Percentiles rank a stretch among this genome's conserved stretches.
phyloP scores from a whole-genome alignment of 306 rosid species.

The Dicorynia guianensis region DNA sequence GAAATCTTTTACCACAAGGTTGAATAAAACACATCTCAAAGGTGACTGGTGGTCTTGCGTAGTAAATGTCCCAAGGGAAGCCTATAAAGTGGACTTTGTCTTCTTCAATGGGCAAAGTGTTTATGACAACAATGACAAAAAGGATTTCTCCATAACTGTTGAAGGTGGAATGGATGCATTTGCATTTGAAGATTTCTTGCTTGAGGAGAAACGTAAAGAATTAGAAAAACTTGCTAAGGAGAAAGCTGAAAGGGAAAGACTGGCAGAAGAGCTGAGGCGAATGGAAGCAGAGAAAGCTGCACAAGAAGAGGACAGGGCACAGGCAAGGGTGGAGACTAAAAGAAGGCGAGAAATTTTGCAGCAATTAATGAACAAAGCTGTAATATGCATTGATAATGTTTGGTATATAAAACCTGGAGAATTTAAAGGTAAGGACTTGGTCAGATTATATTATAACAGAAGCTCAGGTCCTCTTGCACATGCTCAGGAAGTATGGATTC shows the following conservation, averaged over 20 bases:
- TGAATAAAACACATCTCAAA: conserved; percentile 58
- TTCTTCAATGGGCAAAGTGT: conserved; percentile 89
- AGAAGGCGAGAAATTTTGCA: conserved; percentile 60
- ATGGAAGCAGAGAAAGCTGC: conserved; percentile 81
- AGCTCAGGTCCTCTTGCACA: conserved; percentile 84
- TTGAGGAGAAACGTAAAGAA: conserved; percentile 89
- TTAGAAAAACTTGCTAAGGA: conserved; percentile 74
- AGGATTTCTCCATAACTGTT: conserved; percentile 72
- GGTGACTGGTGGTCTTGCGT: conserved; percentile 98
- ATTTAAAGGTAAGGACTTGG: conserved; percentile 66
- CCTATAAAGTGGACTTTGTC: conserved; percentile 84
- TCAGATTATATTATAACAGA: conserved; percentile 77
- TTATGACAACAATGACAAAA: conserved; percentile 85
- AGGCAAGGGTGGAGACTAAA: conserved; percentile 67
- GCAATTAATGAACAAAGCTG: conserved; percentile 58
- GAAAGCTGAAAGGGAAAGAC: conserved; percentile 85
- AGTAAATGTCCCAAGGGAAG: conserved; percentile 79
- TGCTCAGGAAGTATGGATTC: conserved; percentile 86
- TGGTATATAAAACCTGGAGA: conserved; percentile 79
- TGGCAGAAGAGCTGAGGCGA: conserved; percentile 76
- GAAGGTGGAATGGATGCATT: conserved; percentile 79
- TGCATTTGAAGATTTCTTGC: conserved; percentile 83
- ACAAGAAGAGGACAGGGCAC: conserved; percentile 68
- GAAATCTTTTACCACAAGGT: conserved; percentile 74
- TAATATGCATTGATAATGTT: conserved; percentile 66